A percentile compares a stretch with the other conserved stretches of the same genome.
Evolutionary conservation across 1,139 yeast species (phyloP).

Genomic region (Kodamaea plutei): DNA sequence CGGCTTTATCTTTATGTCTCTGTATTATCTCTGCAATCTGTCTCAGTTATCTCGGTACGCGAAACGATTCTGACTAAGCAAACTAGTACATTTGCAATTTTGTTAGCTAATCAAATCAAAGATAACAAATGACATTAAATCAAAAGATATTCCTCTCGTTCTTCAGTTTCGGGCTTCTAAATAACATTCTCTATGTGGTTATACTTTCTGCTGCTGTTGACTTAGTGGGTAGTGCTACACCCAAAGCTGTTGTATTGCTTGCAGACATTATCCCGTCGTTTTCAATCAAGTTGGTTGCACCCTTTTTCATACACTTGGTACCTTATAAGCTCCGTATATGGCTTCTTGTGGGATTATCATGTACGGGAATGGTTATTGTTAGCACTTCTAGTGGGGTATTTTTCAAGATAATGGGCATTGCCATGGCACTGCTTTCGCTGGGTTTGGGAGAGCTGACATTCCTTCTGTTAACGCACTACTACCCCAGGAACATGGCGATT

Average conservation of each 20-base stretch:
- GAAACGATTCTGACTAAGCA: too few species aligned
- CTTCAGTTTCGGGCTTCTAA: constrained; percentile 81
- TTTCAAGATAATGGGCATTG: constrained; percentile 62
- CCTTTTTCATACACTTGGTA: constrained; percentile 68
- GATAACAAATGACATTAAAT: too few species aligned
- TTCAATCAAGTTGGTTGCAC: constrained; percentile 64
- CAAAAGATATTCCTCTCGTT: constrained; percentile 49
- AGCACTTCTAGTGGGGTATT: constrained; percentile 38
- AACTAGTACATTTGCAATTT: too few species aligned
- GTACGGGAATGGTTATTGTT: constrained; percentile 72
- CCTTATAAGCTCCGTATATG: constrained; percentile 57
- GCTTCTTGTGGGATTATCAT: constrained; percentile 54
- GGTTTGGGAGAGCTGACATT: constrained; percentile 92
- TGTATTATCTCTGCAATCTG: too few species aligned
- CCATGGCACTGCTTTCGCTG: constrained; percentile 76
- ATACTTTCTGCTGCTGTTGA: constrained; percentile 91
- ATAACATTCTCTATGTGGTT: constrained; percentile 87
- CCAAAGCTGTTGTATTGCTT: constrained; percentile 79
- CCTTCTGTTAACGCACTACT: constrained; percentile 75
- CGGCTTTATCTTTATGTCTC: too few species aligned
- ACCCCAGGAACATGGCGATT: constrained; percentile 48
- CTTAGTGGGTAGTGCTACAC: constrained; percentile 75
- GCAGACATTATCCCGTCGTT: constrained; percentile 89
- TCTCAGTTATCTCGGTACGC: too few species aligned
- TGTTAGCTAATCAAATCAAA: too few species aligned